phyloP scores from a whole-genome alignment of 2,329 filamentous ascomycete genomes.

The Hypoxylon sp. region DNA sequence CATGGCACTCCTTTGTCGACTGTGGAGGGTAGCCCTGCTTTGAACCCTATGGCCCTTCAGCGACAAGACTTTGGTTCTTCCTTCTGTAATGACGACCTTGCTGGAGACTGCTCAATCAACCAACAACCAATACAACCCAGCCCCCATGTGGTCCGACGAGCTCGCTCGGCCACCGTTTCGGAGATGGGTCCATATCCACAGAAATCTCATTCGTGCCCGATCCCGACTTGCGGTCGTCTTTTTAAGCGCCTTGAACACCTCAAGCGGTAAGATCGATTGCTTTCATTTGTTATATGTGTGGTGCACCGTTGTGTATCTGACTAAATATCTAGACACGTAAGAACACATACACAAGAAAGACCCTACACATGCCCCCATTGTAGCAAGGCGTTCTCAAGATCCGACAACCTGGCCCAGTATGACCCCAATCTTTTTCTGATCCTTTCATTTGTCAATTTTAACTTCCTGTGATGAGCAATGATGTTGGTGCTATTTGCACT shows the following conservation, averaged over 20 bases:
- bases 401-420: constrained; percentile 99
- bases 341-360: constrained; percentile 98
- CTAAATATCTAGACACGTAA: constrained; percentile 83
- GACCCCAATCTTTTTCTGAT: constrained; percentile 57
- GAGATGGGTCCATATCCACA: constrained; percentile 96
- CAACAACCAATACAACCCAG: constrained; percentile 76
- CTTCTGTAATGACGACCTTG: constrained; percentile 71
- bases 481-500: constrained; percentile 52
- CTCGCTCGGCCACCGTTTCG: constrained; percentile 94
- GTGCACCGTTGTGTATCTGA: constrained; percentile 60
- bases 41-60: constrained; percentile 76
- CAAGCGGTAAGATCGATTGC: constrained; percentile 82
- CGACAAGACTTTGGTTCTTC: constrained; percentile 76
- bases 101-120: constrained; percentile 69
- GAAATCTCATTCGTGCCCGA: constrained; percentile 99
- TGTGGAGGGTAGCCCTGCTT: constrained; percentile 82
- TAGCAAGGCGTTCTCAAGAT: constrained; percentile 98
- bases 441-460: constrained; percentile 52
- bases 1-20: constrained; percentile 91
- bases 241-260: constrained; percentile 99
- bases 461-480: constrained; percentile 58
- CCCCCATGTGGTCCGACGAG: constrained; percentile 84
- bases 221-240: constrained; percentile 93
- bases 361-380: constrained; percentile 98
- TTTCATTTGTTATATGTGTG: constrained; percentile 56